These are phyloP conservation scores for Cyberlindnera sargentensis DNA, from an alignment of 805 yeast species.

Conservation along the genomic window DNA sequence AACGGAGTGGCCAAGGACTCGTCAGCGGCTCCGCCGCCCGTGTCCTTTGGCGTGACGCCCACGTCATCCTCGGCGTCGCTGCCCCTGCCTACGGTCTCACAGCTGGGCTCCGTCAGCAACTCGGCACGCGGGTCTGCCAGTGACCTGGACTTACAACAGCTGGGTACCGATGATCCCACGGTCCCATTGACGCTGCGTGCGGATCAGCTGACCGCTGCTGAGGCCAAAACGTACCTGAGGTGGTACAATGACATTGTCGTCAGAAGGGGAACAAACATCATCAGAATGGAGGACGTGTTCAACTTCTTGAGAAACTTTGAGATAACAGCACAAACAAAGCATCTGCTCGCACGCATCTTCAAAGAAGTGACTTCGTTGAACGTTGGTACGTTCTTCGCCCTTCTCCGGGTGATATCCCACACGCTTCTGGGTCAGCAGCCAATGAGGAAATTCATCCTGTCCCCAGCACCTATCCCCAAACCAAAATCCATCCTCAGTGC, in stretches of 20 bases:
- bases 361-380: slow-evolving; percentile 54
- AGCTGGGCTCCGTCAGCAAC: neutral
- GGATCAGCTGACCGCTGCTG: slow-evolving; percentile 67
- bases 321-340: slow-evolving; percentile 43
- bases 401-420: slow-evolving; percentile 74
- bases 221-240: slow-evolving; percentile 76
- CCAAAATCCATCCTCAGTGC: slow-evolving; percentile 74
- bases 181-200: slow-evolving; percentile 61
- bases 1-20: slow-evolving; percentile 30
- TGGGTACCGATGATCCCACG: slow-evolving; percentile 29
- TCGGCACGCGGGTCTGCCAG: neutral
- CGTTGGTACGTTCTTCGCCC: slow-evolving; percentile 87
- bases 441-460: slow-evolving; percentile 41
- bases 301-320: slow-evolving; percentile 73
- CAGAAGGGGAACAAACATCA: slow-evolving; percentile 58
- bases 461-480: slow-evolving; percentile 60
- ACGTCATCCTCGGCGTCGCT: neutral
- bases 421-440: slow-evolving; percentile 49
- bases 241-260: slow-evolving; percentile 88
- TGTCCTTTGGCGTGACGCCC: slow-evolving; percentile 37
- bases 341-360: slow-evolving; percentile 45
- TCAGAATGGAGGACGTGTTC: slow-evolving; percentile 72
- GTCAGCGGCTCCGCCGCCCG: slow-evolving; percentile 40
- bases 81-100: neutral
- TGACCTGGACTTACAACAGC: no score